Conservation (phyloP, 2,329 filamentous ascomycete genomes). For the Colletotrichum aenigma region DNA sequence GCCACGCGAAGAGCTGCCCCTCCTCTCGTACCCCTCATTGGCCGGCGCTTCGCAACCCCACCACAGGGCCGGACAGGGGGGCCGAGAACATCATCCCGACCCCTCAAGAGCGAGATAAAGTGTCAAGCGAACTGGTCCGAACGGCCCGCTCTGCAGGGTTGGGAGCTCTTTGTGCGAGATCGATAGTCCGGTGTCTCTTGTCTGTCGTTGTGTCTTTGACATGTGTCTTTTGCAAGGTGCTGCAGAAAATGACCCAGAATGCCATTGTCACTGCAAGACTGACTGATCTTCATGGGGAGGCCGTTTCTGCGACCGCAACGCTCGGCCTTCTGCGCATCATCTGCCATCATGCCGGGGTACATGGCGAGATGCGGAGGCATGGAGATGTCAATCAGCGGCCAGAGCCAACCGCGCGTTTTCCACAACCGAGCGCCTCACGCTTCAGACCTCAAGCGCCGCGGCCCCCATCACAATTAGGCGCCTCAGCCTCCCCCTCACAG, state of each 20-base stretch:
- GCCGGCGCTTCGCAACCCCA: conserved; percentile 17
- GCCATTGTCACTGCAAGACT: neutral
- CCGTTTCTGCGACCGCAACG: conserved; percentile 8
- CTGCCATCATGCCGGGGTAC: neutral
- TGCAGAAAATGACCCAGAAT: neutral
- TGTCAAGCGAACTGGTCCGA: neutral
- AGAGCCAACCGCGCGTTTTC: neutral
- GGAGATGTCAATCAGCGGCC: neutral
- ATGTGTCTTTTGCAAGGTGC: neutral
- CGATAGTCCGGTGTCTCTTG: neutral
- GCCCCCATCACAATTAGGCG: neutral
- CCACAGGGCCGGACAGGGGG: neutral
- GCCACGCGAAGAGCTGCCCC: conserved; percentile 1
- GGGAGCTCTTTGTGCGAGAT: neutral
- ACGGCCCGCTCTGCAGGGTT: conserved; percentile 20
- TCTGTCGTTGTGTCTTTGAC: neutral
- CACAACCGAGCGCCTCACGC: neutral
- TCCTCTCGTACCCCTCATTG: conserved; percentile 6
- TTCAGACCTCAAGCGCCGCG: neutral
- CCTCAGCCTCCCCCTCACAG: neutral
- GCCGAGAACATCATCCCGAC: neutral
- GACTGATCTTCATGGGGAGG: conserved; percentile 1
- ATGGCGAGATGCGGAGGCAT: neutral
- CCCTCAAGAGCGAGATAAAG: neutral
- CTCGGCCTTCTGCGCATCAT: neutral